These are phyloP conservation scores for Globisporangium viniferum DNA, from an alignment of 352 stramenopile species.

Conservation along the genomic window DNA sequence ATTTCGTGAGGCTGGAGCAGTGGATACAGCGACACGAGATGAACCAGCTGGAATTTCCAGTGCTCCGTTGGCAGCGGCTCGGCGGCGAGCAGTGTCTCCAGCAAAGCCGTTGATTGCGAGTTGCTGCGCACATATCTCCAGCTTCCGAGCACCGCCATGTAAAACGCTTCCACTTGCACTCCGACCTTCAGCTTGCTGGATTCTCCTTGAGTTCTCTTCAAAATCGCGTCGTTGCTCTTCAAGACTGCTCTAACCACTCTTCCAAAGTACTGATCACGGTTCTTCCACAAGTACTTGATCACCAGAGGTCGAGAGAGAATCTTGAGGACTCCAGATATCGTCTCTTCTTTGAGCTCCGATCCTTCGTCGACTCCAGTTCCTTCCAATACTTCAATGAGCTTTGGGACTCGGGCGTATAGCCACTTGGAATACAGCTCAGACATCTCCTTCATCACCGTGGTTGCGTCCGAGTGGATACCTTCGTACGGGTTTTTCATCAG, in stretches of 20 bases:
- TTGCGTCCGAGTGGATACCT: slow-evolving; percentile 37
- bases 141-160: slow-evolving; percentile 42
- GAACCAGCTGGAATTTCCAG: slow-evolving; percentile 79
- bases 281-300: slow-evolving; percentile 48
- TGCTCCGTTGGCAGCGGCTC: slow-evolving; percentile 46
- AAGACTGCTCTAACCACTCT: slow-evolving; percentile 45
- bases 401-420: slow-evolving; percentile 40
- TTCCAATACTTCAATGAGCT: slow-evolving; percentile 48
- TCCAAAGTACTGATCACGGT: slow-evolving; percentile 30
- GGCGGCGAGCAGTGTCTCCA: slow-evolving; percentile 32
- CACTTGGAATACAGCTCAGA: slow-evolving; percentile 53
- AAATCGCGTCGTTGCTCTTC: slow-evolving; percentile 39
- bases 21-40: slow-evolving; percentile 64
- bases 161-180: slow-evolving; percentile 51
- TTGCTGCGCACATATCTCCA: slow-evolving; percentile 48
- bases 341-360: slow-evolving; percentile 40
- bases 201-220: slow-evolving; percentile 56
- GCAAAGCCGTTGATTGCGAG: slow-evolving; percentile 14
- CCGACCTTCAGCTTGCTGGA: slow-evolving; percentile 54
- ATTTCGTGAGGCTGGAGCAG: slow-evolving; percentile 47
- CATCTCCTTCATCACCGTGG: slow-evolving; percentile 46
- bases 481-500: slow-evolving; percentile 62
- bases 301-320: slow-evolving; percentile 40
- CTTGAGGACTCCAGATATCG: slow-evolving; percentile 29
- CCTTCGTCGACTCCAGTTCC: slow-evolving; percentile 17